phyloP scores from a whole-genome alignment of 2,329 filamentous ascomycete species.

The Penicillium occitanis region DNA sequence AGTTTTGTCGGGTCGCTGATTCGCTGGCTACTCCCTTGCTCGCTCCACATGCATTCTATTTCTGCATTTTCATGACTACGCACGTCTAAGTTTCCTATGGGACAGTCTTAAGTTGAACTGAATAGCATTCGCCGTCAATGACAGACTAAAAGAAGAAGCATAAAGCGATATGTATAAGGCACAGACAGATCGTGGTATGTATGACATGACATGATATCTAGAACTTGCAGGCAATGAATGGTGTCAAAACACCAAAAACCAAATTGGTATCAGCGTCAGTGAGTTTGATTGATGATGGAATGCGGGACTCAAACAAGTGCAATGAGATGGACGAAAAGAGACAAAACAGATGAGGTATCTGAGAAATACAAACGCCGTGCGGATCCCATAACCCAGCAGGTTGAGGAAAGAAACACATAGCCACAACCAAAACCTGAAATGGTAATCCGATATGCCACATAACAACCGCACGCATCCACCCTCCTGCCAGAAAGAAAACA shows the following conservation, averaged over 20 bases:
- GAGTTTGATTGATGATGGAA: background rate
- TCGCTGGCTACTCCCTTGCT: background rate
- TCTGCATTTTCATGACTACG: background rate
- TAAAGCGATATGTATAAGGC: background rate
- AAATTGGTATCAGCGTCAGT: constrained; percentile 16
- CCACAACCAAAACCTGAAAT: constrained; percentile 18
- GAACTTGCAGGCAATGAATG: constrained; percentile 12
- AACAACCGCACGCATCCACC: constrained; percentile 13
- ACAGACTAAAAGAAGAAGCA: background rate
- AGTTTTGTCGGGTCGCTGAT: background rate
- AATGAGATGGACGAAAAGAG: background rate
- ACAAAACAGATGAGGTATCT: constrained; percentile 13
- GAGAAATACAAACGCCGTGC: constrained; percentile 11
- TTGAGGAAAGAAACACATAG: constrained; percentile 7
- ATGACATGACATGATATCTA: constrained; percentile 15
- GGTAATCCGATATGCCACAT: constrained; percentile 19
- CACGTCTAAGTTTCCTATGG: too few relatives aligned
- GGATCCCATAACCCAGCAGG: constrained; percentile 12
- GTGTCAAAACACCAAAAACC: constrained; percentile 11
- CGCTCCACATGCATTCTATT: background rate
- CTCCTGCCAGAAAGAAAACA: constrained; percentile 8
- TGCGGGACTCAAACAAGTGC: background rate
- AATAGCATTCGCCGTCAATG: background rate
- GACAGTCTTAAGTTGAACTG: background rate
- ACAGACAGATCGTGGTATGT: constrained; percentile 7